These are phyloP conservation scores for Mycena citricolor DNA, from an alignment of 1,284 basidiomycete species.

Conservation along the genomic window DNA sequence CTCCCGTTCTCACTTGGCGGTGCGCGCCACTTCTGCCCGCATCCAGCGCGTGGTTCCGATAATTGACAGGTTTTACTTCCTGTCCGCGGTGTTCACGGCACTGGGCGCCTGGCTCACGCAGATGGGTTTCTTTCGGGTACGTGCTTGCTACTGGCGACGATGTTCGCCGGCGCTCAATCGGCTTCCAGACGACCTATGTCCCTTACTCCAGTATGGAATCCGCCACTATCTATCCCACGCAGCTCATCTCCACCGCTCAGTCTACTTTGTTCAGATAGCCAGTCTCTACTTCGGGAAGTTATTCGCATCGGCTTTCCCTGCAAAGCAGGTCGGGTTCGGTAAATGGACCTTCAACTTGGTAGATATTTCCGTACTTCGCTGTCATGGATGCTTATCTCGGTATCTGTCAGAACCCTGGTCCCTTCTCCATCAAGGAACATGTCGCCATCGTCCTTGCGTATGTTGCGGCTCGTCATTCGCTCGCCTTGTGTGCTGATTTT, in stretches of 20 bases:
- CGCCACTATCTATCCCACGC: background rate
- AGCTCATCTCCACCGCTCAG: conserved; percentile 10
- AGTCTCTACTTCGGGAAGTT: conserved; percentile 26
- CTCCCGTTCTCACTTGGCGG: conserved; percentile 2
- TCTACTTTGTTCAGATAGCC: conserved; percentile 30
- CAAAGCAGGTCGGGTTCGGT: conserved; percentile 24
- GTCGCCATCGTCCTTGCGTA: conserved; percentile 47
- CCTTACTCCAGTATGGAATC: conserved; percentile 20
- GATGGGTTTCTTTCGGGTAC: conserved; percentile 3
- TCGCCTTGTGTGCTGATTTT: background rate
- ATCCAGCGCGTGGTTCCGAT: background rate
- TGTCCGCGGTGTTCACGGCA: background rate
- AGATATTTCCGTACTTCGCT: background rate
- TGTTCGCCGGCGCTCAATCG: conserved; percentile 1
- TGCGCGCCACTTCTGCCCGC: background rate
- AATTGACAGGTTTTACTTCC: background rate
- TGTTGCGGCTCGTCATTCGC: background rate
- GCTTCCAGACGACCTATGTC: conserved; percentile 26
- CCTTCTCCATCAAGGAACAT: conserved; percentile 66
- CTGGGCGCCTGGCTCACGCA: background rate
- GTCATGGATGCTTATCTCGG: background rate
- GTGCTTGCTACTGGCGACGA: background rate
- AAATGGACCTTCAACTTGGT: conserved; percentile 25
- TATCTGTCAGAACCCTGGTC: conserved; percentile 27
- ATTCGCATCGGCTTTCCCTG: conserved; percentile 24